These are phyloP conservation scores for Fennellomyces sp. DNA, from an alignment of 371 early-diverging fungal genomes.

Conservation along the genomic window DNA sequence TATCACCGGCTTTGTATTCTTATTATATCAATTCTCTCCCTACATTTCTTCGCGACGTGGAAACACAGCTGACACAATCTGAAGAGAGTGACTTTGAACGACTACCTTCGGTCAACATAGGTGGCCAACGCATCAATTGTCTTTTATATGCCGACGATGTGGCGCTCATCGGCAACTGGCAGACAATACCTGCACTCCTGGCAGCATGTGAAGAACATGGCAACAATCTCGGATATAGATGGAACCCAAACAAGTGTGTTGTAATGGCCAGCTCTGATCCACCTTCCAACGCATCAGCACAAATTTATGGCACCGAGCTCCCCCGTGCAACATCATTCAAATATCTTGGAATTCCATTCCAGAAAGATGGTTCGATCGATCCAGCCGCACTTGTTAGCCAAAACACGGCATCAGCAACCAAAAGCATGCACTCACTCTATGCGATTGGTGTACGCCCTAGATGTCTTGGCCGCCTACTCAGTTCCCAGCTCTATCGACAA, in stretches of 20 bases:
- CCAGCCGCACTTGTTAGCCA: neutral
- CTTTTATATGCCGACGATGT: conserved; percentile 37
- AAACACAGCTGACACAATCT: neutral
- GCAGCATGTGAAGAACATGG: conserved; percentile 15
- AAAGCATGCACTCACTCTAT: conserved; percentile 5
- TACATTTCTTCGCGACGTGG: neutral
- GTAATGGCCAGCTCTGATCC: conserved; percentile 16
- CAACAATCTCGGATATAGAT: conserved; percentile 20
- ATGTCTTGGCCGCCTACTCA: neutral
- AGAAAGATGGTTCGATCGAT: neutral
- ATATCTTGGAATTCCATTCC: conserved; percentile 14
- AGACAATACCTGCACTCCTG: conserved; percentile 26
- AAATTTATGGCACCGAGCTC: conserved; percentile 3
- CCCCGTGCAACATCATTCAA: neutral
- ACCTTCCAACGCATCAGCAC: neutral
- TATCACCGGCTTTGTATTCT: conserved; percentile 28
- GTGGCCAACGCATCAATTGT: conserved; percentile 12
- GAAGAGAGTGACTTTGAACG: too few relatives aligned
- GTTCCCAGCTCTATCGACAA: neutral
- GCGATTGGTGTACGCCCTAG: neutral
- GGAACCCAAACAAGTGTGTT: conserved; percentile 33
- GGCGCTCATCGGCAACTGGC: conserved; percentile 18
- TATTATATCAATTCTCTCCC: conserved; percentile 24
- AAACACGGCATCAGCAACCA: neutral
- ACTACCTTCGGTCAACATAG: too few relatives aligned